Percentiles rank a stretch among this genome's conserved stretches.
Evolutionary conservation across 2,329 filamentous ascomycete genomes (phyloP).

Genomic region (Colletotrichum coccodes): DNA sequence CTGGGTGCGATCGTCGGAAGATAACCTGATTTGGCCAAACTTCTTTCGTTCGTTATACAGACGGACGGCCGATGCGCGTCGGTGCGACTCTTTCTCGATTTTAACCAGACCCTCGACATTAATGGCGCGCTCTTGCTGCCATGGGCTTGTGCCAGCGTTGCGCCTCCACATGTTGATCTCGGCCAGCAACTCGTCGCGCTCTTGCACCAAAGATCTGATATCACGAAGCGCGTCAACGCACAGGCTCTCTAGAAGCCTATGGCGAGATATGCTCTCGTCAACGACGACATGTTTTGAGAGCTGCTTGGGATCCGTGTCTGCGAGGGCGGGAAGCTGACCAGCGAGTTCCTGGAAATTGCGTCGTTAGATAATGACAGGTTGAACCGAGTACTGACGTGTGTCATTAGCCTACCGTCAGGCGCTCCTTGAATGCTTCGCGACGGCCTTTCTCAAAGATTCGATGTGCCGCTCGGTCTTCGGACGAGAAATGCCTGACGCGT

Average conservation of each 20-base stretch:
- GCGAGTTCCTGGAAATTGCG: conserved; percentile 45
- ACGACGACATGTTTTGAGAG: conserved; percentile 52
- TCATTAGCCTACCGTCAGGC: conserved; percentile 42
- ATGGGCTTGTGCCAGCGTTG: conserved; percentile 12
- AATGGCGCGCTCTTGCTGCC: not conserved
- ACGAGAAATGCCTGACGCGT: conserved; percentile 49
- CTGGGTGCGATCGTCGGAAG: not conserved
- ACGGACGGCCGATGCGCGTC: not conserved
- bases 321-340: conserved; percentile 44
- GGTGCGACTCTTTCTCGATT: conserved; percentile 15
- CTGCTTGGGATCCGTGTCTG: conserved; percentile 45
- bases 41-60: not conserved
- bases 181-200: conserved; percentile 41
- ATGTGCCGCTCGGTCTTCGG: conserved; percentile 51
- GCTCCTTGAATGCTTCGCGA: conserved; percentile 52
- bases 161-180: conserved; percentile 40
- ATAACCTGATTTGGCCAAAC: not conserved
- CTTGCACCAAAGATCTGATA: conserved; percentile 35
- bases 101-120: conserved; percentile 13
- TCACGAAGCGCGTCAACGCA: conserved; percentile 33
- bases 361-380: not conserved
- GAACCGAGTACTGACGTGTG: not conserved
- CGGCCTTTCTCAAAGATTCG: conserved; percentile 51
- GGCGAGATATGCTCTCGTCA: conserved; percentile 46
- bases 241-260: conserved; percentile 37